Conservation (phyloP, 352 stramenopile species). For the Halophytophthora batemanensis region DNA sequence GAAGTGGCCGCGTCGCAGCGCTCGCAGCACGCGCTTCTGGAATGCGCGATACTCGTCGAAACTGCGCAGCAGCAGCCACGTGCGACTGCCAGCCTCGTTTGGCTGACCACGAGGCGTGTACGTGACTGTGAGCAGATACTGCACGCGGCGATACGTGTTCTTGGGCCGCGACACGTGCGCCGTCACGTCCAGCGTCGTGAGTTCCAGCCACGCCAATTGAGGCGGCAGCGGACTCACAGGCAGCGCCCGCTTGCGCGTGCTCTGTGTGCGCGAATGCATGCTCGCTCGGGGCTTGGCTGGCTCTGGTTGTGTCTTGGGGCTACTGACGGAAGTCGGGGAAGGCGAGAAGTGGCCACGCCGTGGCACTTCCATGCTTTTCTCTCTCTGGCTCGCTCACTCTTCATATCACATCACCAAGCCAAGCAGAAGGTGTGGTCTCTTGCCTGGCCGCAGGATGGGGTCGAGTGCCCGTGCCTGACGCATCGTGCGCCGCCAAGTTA, state of each 20-base stretch:
- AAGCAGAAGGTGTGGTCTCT: too few species aligned
- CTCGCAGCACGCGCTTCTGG: constrained; percentile 28
- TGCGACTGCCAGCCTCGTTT: constrained; percentile 10
- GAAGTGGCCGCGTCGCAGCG: constrained; percentile 26
- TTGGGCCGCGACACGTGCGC: constrained; percentile 12
- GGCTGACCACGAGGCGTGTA: constrained; percentile 9
- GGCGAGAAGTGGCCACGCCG: too few species aligned
- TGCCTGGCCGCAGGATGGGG: too few species aligned
- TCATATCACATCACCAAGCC: too few species aligned
- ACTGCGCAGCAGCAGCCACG: constrained; percentile 33
- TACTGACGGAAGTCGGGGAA: too few species aligned
- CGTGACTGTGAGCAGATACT: constrained; percentile 31
- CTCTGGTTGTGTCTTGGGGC: too few species aligned
- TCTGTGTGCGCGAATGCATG: neutral
- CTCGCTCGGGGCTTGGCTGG: too few species aligned
- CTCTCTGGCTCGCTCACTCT: too few species aligned
- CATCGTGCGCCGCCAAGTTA: too few species aligned
- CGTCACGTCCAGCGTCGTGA: constrained; percentile 26
- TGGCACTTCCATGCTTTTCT: too few species aligned
- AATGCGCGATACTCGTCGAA: constrained; percentile 48
- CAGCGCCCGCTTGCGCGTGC: constrained; percentile 14
- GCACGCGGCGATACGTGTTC: constrained; percentile 15
- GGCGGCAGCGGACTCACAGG: constrained; percentile 12
- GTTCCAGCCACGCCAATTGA: constrained; percentile 27
- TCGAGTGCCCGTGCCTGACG: too few species aligned